Percentiles rank a stretch among this genome's conserved stretches.
Evolutionary conservation across 805 yeast genomes (phyloP).

Genomic region (Pichia heedii): DNA sequence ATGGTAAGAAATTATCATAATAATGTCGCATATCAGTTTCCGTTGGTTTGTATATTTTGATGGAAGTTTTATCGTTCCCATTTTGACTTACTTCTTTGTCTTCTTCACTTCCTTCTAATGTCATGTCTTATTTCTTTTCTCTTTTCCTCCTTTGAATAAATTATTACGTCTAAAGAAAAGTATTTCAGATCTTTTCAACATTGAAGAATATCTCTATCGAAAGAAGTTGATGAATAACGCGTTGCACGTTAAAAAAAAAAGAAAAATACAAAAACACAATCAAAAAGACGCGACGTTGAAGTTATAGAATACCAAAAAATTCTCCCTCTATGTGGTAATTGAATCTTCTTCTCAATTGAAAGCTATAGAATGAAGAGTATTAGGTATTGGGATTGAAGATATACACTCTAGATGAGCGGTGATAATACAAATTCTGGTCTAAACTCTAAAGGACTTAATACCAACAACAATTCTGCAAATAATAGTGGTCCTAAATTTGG

Average conservation of each 20-base stretch:
- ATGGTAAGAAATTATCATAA: conserved; percentile 67
- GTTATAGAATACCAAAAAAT: too few species aligned
- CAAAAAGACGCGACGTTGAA: too few species aligned
- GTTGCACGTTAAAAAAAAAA: too few species aligned
- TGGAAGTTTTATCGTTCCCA: neutral
- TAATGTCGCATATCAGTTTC: conserved; percentile 54
- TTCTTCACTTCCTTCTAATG: neutral
- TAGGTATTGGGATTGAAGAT: too few species aligned
- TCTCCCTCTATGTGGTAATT: too few species aligned
- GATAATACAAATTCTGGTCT: neutral
- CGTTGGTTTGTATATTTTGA: conserved; percentile 4
- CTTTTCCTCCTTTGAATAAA: neutral
- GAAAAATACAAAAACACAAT: too few species aligned
- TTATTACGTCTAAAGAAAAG: too few species aligned
- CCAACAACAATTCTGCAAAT: neutral
- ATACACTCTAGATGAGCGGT: neutral
- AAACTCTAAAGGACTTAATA: neutral
- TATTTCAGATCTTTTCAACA: too few species aligned
- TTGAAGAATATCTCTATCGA: too few species aligned
- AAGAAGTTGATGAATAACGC: too few species aligned
- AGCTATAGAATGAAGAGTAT: too few species aligned
- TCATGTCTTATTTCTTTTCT: neutral
- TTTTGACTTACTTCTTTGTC: neutral
- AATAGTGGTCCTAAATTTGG: neutral
- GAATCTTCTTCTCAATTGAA: too few species aligned